These are phyloP conservation scores for Suhomyces coccinellae DNA, from an alignment of 1,139 yeast species.

Conservation along the genomic window DNA sequence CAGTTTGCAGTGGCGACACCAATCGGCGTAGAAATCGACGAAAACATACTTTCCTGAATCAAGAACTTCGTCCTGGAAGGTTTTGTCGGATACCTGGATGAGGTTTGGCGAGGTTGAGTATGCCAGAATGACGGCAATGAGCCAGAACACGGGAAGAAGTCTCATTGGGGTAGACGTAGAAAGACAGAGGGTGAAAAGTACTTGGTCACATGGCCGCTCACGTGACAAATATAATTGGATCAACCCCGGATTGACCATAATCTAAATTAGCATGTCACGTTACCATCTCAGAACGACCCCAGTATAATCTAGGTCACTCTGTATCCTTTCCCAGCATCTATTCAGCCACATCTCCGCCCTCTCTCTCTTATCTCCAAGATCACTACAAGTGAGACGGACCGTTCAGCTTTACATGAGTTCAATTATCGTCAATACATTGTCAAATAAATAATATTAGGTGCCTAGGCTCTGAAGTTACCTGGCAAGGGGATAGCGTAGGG, in stretches of 20 bases:
- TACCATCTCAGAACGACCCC: too few relatives aligned
- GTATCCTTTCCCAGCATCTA: too few relatives aligned
- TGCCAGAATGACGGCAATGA: slow-evolving; percentile 9
- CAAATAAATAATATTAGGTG: not conserved
- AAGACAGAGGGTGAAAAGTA: not conserved
- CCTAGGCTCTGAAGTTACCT: slow-evolving; percentile 5
- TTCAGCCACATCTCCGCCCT: too few relatives aligned
- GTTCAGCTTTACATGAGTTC: not conserved
- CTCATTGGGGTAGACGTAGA: not conserved
- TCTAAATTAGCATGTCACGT: too few relatives aligned
- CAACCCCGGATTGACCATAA: too few relatives aligned
- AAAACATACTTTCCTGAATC: slow-evolving; percentile 61
- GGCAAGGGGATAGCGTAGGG: slow-evolving; percentile 35
- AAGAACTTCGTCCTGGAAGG: slow-evolving; percentile 55
- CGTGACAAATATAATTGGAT: not conserved
- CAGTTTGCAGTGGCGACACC: slow-evolving; percentile 80
- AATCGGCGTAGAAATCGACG: slow-evolving; percentile 74
- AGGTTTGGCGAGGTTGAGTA: slow-evolving; percentile 19
- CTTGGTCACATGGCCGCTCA: not conserved
- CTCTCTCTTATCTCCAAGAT: too few relatives aligned
- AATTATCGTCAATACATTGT: not conserved
- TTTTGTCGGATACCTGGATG: slow-evolving; percentile 40
- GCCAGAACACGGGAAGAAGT: slow-evolving; percentile 1
- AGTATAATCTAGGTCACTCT: too few relatives aligned
- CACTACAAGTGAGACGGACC: not conserved